These are phyloP conservation scores for Tetraselmis striata DNA, from an alignment of 139 green algal species.

Conservation along the genomic window DNA sequence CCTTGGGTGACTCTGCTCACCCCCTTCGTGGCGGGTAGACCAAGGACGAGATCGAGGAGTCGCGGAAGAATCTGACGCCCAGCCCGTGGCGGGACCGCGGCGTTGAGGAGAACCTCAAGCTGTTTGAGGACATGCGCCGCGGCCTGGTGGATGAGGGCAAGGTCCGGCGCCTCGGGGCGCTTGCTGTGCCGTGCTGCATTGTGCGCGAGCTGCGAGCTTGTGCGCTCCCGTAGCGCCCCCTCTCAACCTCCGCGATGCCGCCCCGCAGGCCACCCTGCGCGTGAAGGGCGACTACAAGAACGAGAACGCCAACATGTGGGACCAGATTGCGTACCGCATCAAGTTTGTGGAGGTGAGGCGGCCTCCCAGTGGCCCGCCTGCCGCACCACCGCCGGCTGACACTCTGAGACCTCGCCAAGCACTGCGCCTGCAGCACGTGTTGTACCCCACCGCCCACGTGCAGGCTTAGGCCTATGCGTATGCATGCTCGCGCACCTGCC, in stretches of 20 bases:
- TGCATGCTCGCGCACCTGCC: too few species aligned
- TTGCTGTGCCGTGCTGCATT: not conserved
- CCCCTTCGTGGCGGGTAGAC: conserved; percentile 56
- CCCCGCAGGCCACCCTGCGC: conserved; percentile 69
- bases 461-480: too few species aligned
- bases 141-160: conserved; percentile 86
- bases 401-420: too few species aligned
- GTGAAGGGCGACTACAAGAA: conserved; percentile 76
- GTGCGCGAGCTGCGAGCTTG: too few species aligned
- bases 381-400: too few species aligned
- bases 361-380: too few species aligned
- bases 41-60: conserved; percentile 85
- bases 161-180: not conserved
- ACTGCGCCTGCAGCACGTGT: too few species aligned
- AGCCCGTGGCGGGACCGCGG: conserved; percentile 87
- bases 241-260: too few species aligned
- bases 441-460: too few species aligned
- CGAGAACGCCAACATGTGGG: conserved; percentile 94
- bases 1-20: too few species aligned
- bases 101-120: conserved; percentile 73
- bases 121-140: conserved; percentile 95
- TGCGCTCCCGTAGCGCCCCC: too few species aligned
- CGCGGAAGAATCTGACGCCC: conserved; percentile 60
- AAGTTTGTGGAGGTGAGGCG: conserved; percentile 66
- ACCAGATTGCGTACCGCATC: conserved; percentile 95